Evolutionary conservation across 768 basidiomycete species (phyloP), one percentile per base, ranked within the genome.

Genomic region (Strobilomyces confusus): DNA sequence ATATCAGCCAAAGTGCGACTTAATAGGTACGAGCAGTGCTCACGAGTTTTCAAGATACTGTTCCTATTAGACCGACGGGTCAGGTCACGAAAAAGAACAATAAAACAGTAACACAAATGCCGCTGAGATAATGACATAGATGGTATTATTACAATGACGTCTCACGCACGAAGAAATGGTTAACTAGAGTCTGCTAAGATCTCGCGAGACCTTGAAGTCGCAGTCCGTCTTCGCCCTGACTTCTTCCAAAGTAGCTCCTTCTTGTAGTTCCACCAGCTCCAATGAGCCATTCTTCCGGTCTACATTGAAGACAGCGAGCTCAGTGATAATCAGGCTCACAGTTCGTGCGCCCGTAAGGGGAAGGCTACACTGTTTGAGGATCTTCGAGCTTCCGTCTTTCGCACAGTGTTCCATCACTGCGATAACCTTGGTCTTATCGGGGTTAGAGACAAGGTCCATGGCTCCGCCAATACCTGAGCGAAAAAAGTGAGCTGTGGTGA

Each of bases 381-480:
- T 87, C 77, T 98, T 98, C 33, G 88, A 87, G 60, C 83, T 84
- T 38, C 93, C 95, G 62, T 92, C 86, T 73, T 92, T 93, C 42
- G 91, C 87, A 64, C 83, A 82, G 72, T 95, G 94, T 63, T 97
- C 94, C 81, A 92, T 89, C 30, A 91, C 80, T 7, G 79, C 92
- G 51, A 95, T 90, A 55, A 94, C 87, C 71, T 88, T 95, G 38
- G 95, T 98, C 72, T 87, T 86, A 71, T 95, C 92, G 2, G 94
- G 95, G 73, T 95, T 97, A 54, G 94, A 95, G 52, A 93, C 92
- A 44, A 95, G 83, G 67, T 95, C 93, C 92, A 95, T 95, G 12
- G 94, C 94, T 47, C 94, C 95, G 13, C 95, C 95, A 66, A 97
- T 95, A 38, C 92, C 90, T 87, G 63, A 47, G 17, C 52, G 53